phyloP scores from a whole-genome alignment of 2,329 filamentous ascomycete species.

The Mariannaea sp. region DNA sequence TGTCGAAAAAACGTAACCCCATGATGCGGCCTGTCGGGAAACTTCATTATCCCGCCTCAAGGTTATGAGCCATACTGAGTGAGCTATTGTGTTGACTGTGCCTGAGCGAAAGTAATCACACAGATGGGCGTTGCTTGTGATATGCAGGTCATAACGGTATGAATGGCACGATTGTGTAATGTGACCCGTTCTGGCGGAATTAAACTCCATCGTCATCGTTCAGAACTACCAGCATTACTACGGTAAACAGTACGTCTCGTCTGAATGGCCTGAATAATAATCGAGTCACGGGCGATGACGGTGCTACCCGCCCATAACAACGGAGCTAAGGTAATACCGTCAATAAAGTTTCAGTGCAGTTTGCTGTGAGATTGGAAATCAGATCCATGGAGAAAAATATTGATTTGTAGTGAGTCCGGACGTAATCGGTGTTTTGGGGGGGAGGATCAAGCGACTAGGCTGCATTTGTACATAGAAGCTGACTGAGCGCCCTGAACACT shows the following conservation, averaged over 20 bases:
- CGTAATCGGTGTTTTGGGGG: conserved; percentile 5
- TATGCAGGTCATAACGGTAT: neutral
- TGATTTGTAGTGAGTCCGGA: conserved; percentile 12
- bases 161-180: neutral
- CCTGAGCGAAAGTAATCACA: neutral
- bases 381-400: conserved; percentile 2
- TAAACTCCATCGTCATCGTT: neutral
- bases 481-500: conserved; percentile 1
- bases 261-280: neutral
- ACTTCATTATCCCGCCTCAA: neutral
- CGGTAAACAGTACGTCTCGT: too few relatives aligned
- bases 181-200: neutral
- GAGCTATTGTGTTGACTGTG: conserved; percentile 13
- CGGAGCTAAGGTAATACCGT: neutral
- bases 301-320: conserved; percentile 4
- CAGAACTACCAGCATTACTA: neutral
- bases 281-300: conserved; percentile 8
- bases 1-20: neutral
- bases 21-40: neutral
- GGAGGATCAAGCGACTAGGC: conserved; percentile 9
- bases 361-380: conserved; percentile 23
- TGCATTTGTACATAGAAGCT: neutral
- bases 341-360: conserved; percentile 13
- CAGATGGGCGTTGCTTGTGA: neutral
- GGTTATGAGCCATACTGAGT: conserved; percentile 19